These are phyloP conservation scores for Phytophthora podocarpi DNA, from an alignment of 352 stramenopile species.

Conservation along the genomic window DNA sequence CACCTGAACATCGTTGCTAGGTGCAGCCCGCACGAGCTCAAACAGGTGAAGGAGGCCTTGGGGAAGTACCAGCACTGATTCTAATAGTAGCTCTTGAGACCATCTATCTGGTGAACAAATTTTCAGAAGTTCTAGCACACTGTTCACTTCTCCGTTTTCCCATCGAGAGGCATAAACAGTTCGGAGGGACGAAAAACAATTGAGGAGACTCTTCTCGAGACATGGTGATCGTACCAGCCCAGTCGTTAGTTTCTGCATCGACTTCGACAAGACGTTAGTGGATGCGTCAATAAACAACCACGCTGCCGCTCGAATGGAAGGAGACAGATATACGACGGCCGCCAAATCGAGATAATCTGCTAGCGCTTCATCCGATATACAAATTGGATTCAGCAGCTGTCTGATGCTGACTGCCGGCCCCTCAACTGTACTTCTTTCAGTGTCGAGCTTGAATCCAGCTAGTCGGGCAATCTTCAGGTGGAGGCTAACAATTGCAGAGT, in stretches of 20 bases:
- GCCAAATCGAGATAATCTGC: constrained; percentile 23
- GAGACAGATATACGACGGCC: neutral
- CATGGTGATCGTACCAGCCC: constrained; percentile 1
- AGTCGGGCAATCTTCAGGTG: constrained; percentile 24
- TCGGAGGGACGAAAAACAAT: constrained; percentile 20
- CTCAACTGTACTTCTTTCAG: constrained; percentile 4
- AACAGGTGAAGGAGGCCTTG: constrained; percentile 29
- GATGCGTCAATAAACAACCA: constrained; percentile 22
- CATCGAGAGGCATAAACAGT: constrained; percentile 1
- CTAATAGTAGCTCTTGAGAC: constrained; percentile 23
- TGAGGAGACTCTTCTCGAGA: constrained; percentile 24
- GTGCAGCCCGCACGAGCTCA: constrained; percentile 13
- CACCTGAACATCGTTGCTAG: constrained; percentile 1
- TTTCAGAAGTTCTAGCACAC: constrained; percentile 16
- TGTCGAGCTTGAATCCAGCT: neutral
- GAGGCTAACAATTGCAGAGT: constrained; percentile 17
- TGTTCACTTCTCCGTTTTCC: constrained; percentile 18
- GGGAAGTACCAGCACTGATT: constrained; percentile 24
- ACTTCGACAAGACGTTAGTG: neutral
- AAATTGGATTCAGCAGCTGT: constrained; percentile 18
- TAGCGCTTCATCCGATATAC: constrained; percentile 24
- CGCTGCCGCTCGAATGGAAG: constrained; percentile 10
- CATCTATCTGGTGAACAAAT: constrained; percentile 22
- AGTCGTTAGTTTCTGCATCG: constrained; percentile 13
- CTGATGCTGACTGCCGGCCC: constrained; percentile 3